Conservation (phyloP, 2,329 filamentous ascomycete genomes). For the Didymella pinodella region DNA sequence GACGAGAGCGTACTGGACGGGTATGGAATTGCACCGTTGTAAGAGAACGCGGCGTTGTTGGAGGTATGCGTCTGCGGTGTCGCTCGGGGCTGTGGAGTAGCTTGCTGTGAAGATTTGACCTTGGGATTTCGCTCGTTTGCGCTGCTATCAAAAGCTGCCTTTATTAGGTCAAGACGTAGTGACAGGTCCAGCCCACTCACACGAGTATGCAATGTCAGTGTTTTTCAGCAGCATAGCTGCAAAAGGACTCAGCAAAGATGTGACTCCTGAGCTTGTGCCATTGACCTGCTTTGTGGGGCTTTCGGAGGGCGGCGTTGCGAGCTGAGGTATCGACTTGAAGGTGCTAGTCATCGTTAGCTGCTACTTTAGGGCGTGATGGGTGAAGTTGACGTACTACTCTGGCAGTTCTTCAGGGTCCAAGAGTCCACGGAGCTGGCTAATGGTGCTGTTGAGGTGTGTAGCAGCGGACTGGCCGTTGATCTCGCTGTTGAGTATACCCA, state of each 20-base stretch:
- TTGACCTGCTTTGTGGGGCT: constrained; percentile 33
- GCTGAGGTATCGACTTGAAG: constrained; percentile 44
- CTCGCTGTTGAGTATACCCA: constrained; percentile 77
- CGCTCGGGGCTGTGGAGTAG: constrained; percentile 23
- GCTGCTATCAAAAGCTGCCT: constrained; percentile 27
- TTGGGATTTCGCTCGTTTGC: constrained; percentile 24
- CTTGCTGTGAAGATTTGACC: constrained; percentile 21
- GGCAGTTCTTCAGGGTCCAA: constrained; percentile 75
- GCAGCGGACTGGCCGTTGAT: constrained; percentile 67
- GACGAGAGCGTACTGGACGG: constrained; percentile 27
- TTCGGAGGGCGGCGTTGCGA: constrained; percentile 44
- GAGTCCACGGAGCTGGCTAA: constrained; percentile 77
- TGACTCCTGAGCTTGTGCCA: constrained; percentile 26
- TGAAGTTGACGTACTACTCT: constrained; percentile 64
- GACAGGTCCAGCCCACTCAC: constrained; percentile 25
- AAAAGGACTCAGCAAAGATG: constrained; percentile 58
- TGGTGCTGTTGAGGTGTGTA: constrained; percentile 72
- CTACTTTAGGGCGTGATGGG: neutral
- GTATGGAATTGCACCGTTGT: constrained; percentile 27
- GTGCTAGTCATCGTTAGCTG: constrained; percentile 34
- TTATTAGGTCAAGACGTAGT: constrained; percentile 23
- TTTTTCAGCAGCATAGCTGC: constrained; percentile 61
- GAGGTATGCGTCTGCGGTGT: constrained; percentile 21
- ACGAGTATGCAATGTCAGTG: constrained; percentile 50
- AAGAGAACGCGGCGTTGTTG: constrained; percentile 25